These are phyloP conservation scores for Malus sieversii DNA, from an alignment of 306 rosid genomes.

Conservation along the genomic window DNA sequence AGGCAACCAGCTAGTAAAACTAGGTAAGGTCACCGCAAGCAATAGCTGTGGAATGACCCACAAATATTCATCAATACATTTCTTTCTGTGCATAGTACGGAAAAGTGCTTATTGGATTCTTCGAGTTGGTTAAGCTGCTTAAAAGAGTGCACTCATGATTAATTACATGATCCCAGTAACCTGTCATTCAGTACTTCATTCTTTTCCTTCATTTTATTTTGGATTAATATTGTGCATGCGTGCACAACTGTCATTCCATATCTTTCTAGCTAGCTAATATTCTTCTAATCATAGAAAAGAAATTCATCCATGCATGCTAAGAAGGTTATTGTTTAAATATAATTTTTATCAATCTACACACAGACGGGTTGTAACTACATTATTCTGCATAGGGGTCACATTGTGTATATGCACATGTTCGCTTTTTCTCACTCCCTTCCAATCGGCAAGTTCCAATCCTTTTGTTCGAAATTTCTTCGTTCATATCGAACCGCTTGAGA, in stretches of 20 bases:
- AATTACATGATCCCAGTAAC: background rate
- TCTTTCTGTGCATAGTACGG: conserved; percentile 20
- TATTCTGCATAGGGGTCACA: no score
- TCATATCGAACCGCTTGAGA: no score
- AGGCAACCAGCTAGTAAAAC: background rate
- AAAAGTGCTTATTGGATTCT: background rate
- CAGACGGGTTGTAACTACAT: no score
- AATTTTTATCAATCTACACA: background rate
- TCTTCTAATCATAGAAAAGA: background rate
- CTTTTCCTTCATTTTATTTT: background rate
- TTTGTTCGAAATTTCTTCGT: no score
- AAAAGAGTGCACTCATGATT: background rate
- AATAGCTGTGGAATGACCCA: background rate
- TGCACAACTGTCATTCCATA: background rate
- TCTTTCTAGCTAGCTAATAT: background rate
- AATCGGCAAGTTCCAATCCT: no score
- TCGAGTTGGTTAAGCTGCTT: background rate
- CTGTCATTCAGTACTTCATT: background rate
- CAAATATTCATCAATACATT: conserved; percentile 11
- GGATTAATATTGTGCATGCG: background rate
- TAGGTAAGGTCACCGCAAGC: conserved; percentile 16
- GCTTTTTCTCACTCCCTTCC: background rate
- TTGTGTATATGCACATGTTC: background rate
- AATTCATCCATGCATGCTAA: background rate
- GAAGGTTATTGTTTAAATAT: background rate